A percentile compares a stretch with the other conserved stretches of the same genome.
Evolutionary conservation across 2,329 filamentous ascomycete species (phyloP).

Genomic region (Arachnomyces sp.): DNA sequence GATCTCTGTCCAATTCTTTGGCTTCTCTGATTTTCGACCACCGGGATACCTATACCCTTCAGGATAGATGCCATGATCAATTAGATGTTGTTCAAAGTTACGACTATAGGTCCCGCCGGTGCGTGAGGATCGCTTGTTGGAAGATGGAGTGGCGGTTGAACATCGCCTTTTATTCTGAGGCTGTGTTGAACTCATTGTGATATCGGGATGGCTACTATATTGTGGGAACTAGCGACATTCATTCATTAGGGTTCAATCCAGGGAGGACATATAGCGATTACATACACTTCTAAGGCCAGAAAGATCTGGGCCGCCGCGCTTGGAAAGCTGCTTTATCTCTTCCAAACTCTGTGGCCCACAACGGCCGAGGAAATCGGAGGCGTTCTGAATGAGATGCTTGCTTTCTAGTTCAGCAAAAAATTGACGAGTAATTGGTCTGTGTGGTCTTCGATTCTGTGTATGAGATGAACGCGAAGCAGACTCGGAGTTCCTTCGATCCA

Average conservation of each 20-base stretch:
- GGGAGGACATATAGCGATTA: conserved; percentile 8
- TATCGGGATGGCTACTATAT: conserved; percentile 7
- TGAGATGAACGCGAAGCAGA: not conserved
- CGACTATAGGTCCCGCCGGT: conserved; percentile 24
- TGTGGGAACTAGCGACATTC: conserved; percentile 16
- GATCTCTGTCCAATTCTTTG: conserved; percentile 27
- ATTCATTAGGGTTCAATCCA: not conserved
- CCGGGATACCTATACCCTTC: conserved; percentile 17
- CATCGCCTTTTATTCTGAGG: conserved; percentile 5
- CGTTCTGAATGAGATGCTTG: not conserved
- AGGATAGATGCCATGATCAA: conserved; percentile 27
- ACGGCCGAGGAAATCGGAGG: conserved; percentile 3
- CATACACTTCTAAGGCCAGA: conserved; percentile 27
- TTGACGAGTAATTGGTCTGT: conserved; percentile 5
- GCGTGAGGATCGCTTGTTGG: conserved; percentile 14
- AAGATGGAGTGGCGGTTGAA: conserved; percentile 1
- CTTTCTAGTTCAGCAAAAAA: conserved; percentile 6
- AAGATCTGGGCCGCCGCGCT: conserved; percentile 29
- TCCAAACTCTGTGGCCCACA: conserved; percentile 4
- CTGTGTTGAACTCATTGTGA: conserved; percentile 16
- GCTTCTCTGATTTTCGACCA: conserved; percentile 18
- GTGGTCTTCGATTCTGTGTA: not conserved
- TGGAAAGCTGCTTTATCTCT: conserved; percentile 21
- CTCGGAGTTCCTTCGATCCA: conserved; percentile 14
- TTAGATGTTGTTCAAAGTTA: conserved; percentile 32